phyloP scores from a whole-genome alignment of 2,329 filamentous ascomycete genomes.

The Ambrosiella xylebori region DNA sequence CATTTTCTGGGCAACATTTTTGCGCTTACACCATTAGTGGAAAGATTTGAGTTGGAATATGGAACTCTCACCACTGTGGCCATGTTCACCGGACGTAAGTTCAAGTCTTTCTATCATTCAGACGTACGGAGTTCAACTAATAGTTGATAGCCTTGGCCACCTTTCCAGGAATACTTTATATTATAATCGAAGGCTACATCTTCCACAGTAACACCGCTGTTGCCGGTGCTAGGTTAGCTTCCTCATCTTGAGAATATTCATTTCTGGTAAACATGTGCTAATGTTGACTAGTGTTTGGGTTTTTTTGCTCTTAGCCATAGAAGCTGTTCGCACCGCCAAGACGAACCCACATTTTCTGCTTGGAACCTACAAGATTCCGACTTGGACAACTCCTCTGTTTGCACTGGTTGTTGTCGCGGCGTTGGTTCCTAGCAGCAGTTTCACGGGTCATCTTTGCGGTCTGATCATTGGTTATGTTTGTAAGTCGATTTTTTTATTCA shows the following conservation, averaged over 20 bases:
- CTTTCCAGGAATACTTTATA: conserved; percentile 67
- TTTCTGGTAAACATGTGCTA: background rate
- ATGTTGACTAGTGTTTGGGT: conserved; percentile 58
- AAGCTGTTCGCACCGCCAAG: conserved; percentile 72
- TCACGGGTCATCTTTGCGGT: conserved; percentile 74
- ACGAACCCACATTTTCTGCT: conserved; percentile 61
- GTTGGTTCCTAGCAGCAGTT: conserved; percentile 63
- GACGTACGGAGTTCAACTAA: background rate
- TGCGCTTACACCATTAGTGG: conserved; percentile 71
- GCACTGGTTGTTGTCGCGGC: conserved; percentile 57
- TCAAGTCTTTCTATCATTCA: background rate
- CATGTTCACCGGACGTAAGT: conserved; percentile 77
- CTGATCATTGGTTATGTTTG: conserved; percentile 74
- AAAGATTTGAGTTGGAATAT: conserved; percentile 83
- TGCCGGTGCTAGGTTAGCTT: conserved; percentile 60
- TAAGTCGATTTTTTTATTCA: conserved; percentile 27
- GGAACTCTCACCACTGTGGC: conserved; percentile 77
- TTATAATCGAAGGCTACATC: conserved; percentile 58
- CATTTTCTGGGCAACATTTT: conserved; percentile 67
- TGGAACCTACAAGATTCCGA: conserved; percentile 54
- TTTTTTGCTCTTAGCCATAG: conserved; percentile 69
- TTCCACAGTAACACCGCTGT: conserved; percentile 55
- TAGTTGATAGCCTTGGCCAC: conserved; percentile 49
- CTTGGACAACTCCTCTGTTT: conserved; percentile 77
- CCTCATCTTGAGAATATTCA: background rate